Conservation (phyloP, 2,329 filamentous ascomycete genomes). For the Xylogone sp. region DNA sequence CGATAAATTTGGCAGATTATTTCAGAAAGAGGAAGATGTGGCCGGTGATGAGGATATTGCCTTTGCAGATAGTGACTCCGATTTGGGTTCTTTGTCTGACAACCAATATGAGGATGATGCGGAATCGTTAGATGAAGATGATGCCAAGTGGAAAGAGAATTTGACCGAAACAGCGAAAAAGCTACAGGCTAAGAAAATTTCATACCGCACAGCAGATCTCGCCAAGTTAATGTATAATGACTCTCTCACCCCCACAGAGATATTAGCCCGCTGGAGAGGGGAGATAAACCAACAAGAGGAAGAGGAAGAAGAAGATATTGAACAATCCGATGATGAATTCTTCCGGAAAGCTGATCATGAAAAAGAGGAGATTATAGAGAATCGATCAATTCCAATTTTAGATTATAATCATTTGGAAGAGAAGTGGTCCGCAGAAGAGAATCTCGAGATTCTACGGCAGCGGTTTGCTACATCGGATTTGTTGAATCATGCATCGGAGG, state of each 20-base stretch:
- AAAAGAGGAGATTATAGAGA: constrained; percentile 69
- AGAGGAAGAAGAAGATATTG: constrained; percentile 57
- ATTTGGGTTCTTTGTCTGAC: constrained; percentile 79
- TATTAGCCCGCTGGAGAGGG: constrained; percentile 76
- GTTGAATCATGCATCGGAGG: constrained; percentile 49
- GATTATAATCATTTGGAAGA: constrained; percentile 77
- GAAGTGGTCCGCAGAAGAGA: constrained; percentile 81
- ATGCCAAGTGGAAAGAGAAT: constrained; percentile 83
- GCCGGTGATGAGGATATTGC: constrained; percentile 67
- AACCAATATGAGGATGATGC: constrained; percentile 45
- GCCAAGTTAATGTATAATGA: constrained; percentile 87
- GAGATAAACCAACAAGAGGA: constrained; percentile 45
- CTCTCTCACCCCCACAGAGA: constrained; percentile 68
- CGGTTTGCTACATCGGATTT: constrained; percentile 72
- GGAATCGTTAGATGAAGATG: constrained; percentile 64
- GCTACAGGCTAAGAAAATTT: constrained; percentile 64
- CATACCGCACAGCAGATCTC: constrained; percentile 77
- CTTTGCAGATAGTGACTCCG: constrained; percentile 96
- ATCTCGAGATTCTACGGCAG: constrained; percentile 68
- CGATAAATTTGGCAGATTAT: constrained; percentile 57
- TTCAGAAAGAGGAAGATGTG: constrained; percentile 48
- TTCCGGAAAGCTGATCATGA: constrained; percentile 62
- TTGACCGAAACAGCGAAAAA: constrained; percentile 70
- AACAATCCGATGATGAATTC: constrained; percentile 56
- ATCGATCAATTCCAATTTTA: constrained; percentile 72